Evolutionary conservation across 106 monocot genomes (phyloP), one percentile per base, ranked within the genome.

Genomic region (Vanilla planifolia): DNA sequence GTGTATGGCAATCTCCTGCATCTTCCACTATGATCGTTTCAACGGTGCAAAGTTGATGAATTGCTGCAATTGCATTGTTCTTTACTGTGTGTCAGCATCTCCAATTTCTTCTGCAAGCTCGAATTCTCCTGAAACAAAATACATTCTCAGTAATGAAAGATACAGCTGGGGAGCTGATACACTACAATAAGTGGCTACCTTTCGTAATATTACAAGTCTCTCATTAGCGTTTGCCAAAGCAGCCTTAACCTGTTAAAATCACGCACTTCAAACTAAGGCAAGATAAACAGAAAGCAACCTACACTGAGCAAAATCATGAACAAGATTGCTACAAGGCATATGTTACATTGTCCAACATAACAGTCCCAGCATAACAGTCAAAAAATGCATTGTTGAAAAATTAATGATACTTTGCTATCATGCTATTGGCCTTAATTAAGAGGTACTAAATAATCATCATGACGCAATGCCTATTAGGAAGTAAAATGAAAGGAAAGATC

Each of bases 241-340:
- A 15, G 62, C 76, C 68, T 72, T 81, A 23, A 59, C 72, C 80
- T 81, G 66, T 33, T 13, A 46, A 59, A 17, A 25, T 20, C 20
- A 47, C 6, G 10, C 1, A 17, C 16, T 17, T 45, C 45, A 45
- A 45, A 45, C 4, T 17, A 45, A 45, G 45, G 1, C 20, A 16
- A 45, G 45, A 45, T 17, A 1, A 16, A 17, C 20, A 45, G 19
- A 45, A 45, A 6, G 5, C 19, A 45, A 1, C 16, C 3, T 45
- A 20, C 45, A 45, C 17, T 45, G 20, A 17, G 17, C 6, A 6
- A n/a, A n/a, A n/a, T n/a, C n/a, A n/a, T n/a, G n/a, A n/a, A n/a
- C n/a, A n/a, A n/a, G n/a, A n/a, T n/a, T n/a, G n/a, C n/a, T n/a
- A n/a, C n/a, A n/a, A n/a, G n/a, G n/a, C n/a, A n/a, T n/a, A n/a